Evolutionary conservation across 73 alveolate genomes (phyloP), one percentile per base, ranked within the genome.

Genomic region (Paramecium sexaurelia): DNA sequence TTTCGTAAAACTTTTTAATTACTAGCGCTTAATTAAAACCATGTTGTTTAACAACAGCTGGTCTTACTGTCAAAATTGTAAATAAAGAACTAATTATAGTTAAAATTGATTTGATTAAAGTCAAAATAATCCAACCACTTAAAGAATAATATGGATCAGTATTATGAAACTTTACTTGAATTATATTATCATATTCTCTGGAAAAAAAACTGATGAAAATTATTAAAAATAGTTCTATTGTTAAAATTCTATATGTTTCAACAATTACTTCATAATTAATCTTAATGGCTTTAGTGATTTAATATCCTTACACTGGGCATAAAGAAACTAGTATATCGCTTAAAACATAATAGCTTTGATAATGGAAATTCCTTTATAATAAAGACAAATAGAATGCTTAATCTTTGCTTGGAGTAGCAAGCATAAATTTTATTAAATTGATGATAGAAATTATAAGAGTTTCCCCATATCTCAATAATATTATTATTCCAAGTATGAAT

Each of bases 41-140:
- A 43, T 78, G 90, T 45, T 78, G 15, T 26, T 78, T 78, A 36
- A 78, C 90, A 39, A 78, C 90, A 10, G 90, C 90, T 7, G 90
- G 90, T 78, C 90, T 78, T 19, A 78, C 68, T 13, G 90, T 78
- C 11, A 78, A 78, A 36, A 78, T 78, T 6, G 43, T 37, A 43
- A 78, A 78, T 41, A 78, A 39, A 1, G 71, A 39, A 78, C 43
- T 41, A 1, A 78, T 29, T 78, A 78, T 37, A 6, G 75, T 40
- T 19, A 78, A 24, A 41, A 45, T 41, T 20, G 90, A n/a, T 78
- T 78, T 78, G 13, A 78, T 32, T 24, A 78, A 41, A 11, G 75
- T 45, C 24, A 78, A 13, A 3, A 78, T 40, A 19, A 78, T 78
- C 71, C 68, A 78, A 9, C 43, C 55, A 39, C 55, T 24, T 26